These are phyloP conservation scores for Tulasnella sp. DNA, from an alignment of 768 basidiomycete species.

Conservation along the genomic window DNA sequence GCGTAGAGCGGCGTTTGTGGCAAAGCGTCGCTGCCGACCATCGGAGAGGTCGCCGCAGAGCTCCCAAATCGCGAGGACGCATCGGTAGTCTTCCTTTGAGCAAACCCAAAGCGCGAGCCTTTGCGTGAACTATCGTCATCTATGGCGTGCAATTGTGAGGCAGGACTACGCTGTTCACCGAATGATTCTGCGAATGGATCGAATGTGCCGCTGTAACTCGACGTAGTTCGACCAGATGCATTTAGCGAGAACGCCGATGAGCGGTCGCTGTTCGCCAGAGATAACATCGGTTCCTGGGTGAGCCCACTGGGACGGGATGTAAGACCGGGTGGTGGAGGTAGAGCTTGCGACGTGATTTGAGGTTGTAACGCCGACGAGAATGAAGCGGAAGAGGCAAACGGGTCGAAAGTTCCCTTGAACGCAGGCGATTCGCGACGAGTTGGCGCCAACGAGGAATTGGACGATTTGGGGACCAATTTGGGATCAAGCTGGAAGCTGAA, in stretches of 20 bases:
- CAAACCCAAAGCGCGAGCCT: slow-evolving; percentile 20
- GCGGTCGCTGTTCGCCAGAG: neutral
- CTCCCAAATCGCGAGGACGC: neutral
- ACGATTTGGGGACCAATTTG: slow-evolving; percentile 37
- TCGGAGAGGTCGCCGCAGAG: slow-evolving; percentile 15
- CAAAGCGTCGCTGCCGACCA: slow-evolving; percentile 1
- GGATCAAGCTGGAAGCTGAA: slow-evolving; percentile 85
- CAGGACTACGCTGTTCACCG: neutral
- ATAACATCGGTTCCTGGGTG: slow-evolving; percentile 5
- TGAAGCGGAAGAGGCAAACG: slow-evolving; percentile 28
- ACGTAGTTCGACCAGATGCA: neutral
- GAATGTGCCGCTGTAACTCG: slow-evolving; percentile 18
- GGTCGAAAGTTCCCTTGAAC: slow-evolving; percentile 9
- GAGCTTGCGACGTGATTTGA: neutral
- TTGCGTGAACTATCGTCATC: slow-evolving; percentile 17
- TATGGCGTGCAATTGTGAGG: neutral
- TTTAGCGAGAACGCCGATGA: neutral
- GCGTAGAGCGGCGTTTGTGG: slow-evolving; percentile 14
- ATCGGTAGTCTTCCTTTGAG: slow-evolving; percentile 11
- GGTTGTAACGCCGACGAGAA: neutral
- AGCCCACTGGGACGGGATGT: slow-evolving; percentile 29
- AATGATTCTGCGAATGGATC: slow-evolving; percentile 17
- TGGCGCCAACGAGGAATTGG: neutral
- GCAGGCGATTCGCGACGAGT: slow-evolving; percentile 13
- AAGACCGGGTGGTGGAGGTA: slow-evolving; percentile 49